Evolutionary conservation across 176 grass and related monocot species (phyloP).

Genomic region (Aegilops speltoides): DNA sequence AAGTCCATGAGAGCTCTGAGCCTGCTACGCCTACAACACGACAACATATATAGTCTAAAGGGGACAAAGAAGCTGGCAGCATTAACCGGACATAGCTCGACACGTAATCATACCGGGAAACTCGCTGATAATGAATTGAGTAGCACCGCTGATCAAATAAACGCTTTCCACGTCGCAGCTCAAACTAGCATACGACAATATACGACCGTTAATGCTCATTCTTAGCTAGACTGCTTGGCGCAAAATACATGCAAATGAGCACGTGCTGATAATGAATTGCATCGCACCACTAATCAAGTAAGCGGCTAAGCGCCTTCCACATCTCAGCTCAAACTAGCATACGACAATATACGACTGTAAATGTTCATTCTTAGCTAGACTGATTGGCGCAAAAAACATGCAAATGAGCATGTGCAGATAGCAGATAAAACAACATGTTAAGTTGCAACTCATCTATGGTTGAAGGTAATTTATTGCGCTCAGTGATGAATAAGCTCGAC

Average conservation of each 20-base stretch:
- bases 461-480: background rate
- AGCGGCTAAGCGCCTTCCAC: background rate
- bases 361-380: background rate
- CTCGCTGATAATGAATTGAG: background rate
- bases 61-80: background rate
- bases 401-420: background rate
- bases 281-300: background rate
- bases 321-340: background rate
- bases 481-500: background rate
- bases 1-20: background rate
- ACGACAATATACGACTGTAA: slow-evolving; percentile 1
- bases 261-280: background rate
- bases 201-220: background rate
- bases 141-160: background rate
- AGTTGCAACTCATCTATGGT: background rate
- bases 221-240: background rate
- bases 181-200: slow-evolving; percentile 16
- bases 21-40: background rate
- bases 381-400: background rate
- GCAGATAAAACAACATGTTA: background rate
- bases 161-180: background rate
- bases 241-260: background rate
- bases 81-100: background rate
- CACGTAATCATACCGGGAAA: background rate
- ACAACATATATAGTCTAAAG: slow-evolving; percentile 7